A percentile compares a stretch with the other conserved stretches of the same genome.
Evolutionary conservation across 139 green algal genomes (phyloP).

Genomic region (Edaphochlamys debaryana): DNA sequence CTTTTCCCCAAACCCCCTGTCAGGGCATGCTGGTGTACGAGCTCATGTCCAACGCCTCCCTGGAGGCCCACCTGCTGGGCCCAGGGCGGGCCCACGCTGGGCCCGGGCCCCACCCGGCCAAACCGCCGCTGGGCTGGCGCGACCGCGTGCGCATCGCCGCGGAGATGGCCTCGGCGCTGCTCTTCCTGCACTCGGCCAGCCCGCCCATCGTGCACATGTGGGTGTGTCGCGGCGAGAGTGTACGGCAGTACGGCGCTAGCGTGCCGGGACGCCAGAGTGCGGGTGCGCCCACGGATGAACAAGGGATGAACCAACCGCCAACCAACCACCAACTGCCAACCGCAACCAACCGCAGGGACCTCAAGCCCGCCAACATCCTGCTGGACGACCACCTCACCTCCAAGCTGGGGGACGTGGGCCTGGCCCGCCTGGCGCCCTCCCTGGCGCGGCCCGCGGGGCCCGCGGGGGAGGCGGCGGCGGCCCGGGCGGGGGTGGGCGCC

Average conservation of each 20-base stretch:
- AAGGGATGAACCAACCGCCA: no score
- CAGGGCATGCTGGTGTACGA: slow-evolving; percentile 73
- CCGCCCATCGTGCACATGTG: slow-evolving; percentile 68
- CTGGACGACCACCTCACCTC: slow-evolving; percentile 59
- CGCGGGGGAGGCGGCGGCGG: neutral
- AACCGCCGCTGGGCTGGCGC: slow-evolving; percentile 50
- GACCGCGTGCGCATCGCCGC: slow-evolving; percentile 62
- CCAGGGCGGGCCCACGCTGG: neutral
- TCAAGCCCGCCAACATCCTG: slow-evolving; percentile 65
- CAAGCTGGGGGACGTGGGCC: slow-evolving; percentile 70
- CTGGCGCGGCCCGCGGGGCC: neutral
- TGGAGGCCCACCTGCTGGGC: slow-evolving; percentile 61
- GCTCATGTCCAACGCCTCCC: slow-evolving; percentile 57
- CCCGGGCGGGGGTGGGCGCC: neutral
- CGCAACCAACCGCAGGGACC: slow-evolving; percentile 13
- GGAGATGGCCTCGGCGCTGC: slow-evolving; percentile 61
- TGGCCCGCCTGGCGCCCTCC: slow-evolving; percentile 44
- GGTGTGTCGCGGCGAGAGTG: no score
- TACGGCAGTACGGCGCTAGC: no score
- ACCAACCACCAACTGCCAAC: no score
- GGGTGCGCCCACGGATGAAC: no score
- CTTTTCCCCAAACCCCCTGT: neutral
- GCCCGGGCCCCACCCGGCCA: no score
- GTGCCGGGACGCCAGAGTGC: no score
- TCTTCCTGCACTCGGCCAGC: slow-evolving; percentile 60